Conservation (phyloP, 352 stramenopile genomes). For the Blastocystis hominis region DNA sequence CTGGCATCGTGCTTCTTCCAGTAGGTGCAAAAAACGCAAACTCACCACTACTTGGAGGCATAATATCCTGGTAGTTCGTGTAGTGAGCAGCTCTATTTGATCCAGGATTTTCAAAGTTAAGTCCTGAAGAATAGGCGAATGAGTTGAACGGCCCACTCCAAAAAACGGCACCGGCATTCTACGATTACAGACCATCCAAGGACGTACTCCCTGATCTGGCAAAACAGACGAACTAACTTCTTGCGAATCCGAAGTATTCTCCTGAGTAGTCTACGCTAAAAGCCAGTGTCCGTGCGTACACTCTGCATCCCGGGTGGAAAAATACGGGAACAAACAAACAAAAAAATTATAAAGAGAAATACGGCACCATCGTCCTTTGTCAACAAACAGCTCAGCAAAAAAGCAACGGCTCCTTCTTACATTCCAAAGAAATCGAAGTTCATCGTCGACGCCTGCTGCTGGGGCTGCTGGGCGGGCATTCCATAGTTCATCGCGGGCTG, state of each 20-base stretch:
- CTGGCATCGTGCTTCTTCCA: no score
- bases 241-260: neutral
- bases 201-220: neutral
- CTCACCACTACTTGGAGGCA: no score
- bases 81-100: no score
- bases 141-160: neutral
- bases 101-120: neutral
- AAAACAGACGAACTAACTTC: neutral
- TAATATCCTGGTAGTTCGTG: no score
- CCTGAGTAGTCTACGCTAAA: neutral
- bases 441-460: neutral
- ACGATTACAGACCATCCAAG: neutral
- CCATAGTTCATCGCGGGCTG: constrained; percentile 24
- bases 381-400: constrained; percentile 38
- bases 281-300: neutral
- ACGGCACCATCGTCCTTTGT: neutral
- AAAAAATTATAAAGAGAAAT: neutral
- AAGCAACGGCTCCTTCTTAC: neutral
- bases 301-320: neutral
- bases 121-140: neutral
- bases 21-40: no score
- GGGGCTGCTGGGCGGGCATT: neutral
- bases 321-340: neutral
- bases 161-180: neutral
- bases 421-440: constrained; percentile 58